Conservation (phyloP, 768 basidiomycete species). For the Serendipita indica region DNA sequence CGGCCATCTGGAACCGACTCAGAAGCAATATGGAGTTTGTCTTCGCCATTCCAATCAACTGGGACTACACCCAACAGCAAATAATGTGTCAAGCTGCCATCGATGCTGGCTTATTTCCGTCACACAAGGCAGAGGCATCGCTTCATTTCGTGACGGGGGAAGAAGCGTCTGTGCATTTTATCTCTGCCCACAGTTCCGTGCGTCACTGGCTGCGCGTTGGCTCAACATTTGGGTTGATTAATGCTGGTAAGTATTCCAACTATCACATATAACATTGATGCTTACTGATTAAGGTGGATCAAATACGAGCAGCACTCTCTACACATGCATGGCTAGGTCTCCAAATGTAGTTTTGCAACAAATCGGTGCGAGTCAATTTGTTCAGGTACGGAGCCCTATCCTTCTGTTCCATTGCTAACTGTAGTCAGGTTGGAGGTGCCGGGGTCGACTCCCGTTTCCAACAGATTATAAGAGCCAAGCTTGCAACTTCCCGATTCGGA, state of each 20-base stretch:
- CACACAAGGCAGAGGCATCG: constrained; percentile 13
- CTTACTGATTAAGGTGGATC: too few species aligned
- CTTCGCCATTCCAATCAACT: constrained; percentile 19
- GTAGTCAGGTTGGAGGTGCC: neutral
- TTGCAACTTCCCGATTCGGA: neutral
- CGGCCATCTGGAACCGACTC: constrained; percentile 15
- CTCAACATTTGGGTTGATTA: neutral
- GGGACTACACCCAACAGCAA: constrained; percentile 18
- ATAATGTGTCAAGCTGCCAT: constrained; percentile 18
- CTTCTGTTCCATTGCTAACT: neutral
- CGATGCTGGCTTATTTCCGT: constrained; percentile 17
- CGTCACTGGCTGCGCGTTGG: neutral
- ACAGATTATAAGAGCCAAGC: neutral
- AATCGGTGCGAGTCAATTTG: neutral
- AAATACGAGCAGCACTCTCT: neutral
- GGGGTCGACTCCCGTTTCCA: neutral
- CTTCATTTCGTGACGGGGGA: constrained; percentile 20
- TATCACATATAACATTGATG: too few species aligned
- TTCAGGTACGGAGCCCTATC: neutral
- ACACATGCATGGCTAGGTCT: neutral
- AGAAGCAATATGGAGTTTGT: constrained; percentile 17
- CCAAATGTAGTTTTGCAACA: neutral
- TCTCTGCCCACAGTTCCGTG: neutral
- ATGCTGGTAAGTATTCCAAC: too few species aligned
- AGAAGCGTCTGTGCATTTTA: neutral